phyloP scores from a whole-genome alignment of 805 yeast genomes.

The Isabelozyma pseudorhagii region DNA sequence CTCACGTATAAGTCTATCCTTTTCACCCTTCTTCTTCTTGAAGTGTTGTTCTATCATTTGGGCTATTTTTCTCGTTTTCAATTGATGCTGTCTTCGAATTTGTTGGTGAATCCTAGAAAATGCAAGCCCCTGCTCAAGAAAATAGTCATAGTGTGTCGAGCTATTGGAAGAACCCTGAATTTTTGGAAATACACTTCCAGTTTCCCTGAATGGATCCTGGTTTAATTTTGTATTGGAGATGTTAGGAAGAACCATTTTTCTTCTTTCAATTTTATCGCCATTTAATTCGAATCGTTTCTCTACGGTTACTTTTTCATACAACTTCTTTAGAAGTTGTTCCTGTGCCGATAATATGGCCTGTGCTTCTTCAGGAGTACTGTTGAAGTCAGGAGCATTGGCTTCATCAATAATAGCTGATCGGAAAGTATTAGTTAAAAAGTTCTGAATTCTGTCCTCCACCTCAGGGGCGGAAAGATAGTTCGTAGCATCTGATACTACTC shows the following conservation, averaged over 20 bases:
- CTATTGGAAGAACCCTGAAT: constrained; percentile 40
- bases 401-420: constrained; percentile 39
- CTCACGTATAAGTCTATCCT: constrained; percentile 74
- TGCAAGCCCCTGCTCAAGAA: constrained; percentile 70
- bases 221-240: constrained; percentile 36
- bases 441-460: constrained; percentile 20
- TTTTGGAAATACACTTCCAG: constrained; percentile 38
- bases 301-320: constrained; percentile 32
- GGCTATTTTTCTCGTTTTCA: constrained; percentile 70
- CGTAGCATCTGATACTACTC: constrained; percentile 13
- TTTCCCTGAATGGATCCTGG: constrained; percentile 45
- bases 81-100: constrained; percentile 57
- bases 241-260: constrained; percentile 45
- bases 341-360: constrained; percentile 56
- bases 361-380: constrained; percentile 52
- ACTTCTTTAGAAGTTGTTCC: constrained; percentile 43
- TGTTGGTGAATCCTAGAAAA: constrained; percentile 70
- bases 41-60: constrained; percentile 84
- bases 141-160: constrained; percentile 66
- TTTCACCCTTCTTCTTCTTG: constrained; percentile 82
- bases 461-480: constrained; percentile 20
- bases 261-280: constrained; percentile 47
- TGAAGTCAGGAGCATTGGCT: constrained; percentile 23
- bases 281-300: constrained; percentile 38
- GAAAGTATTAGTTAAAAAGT: constrained; percentile 25